These are phyloP conservation scores for Cymodocea nodosa DNA, from an alignment of 116 monocot genomes.

Conservation along the genomic window DNA sequence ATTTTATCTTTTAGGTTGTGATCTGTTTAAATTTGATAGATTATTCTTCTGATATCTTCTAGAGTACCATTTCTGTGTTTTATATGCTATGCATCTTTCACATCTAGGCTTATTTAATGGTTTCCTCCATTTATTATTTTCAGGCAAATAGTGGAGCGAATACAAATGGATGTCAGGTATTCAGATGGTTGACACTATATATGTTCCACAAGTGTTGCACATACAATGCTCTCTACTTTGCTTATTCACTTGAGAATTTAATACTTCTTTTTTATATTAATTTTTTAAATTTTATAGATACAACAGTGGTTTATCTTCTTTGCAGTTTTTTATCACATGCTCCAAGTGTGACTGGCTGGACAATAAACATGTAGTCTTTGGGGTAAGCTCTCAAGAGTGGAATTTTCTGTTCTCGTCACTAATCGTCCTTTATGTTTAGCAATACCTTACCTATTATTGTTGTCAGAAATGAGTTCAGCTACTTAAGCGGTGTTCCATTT, in stretches of 20 bases:
- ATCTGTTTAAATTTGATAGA: not conserved
- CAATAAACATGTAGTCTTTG: constrained; percentile 95
- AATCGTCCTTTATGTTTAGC: not conserved
- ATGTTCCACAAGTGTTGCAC: too few species aligned
- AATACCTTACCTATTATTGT: not conserved
- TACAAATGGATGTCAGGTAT: constrained; percentile 91
- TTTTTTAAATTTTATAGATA: not conserved
- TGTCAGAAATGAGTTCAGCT: not conserved
- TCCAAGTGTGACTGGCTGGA: constrained; percentile 98
- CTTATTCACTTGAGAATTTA: not conserved
- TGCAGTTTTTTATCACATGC: constrained; percentile 95
- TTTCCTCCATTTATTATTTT: constrained; percentile 8
- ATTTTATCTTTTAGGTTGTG: too few species aligned
- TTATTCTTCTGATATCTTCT: not conserved
- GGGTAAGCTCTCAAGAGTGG: constrained; percentile 17
- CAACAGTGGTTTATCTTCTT: not conserved
- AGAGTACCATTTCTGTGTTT: too few species aligned
- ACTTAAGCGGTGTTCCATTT: too few species aligned
- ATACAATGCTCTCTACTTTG: not conserved
- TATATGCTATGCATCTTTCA: not conserved
- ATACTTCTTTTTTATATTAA: not conserved
- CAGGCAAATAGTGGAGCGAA: constrained; percentile 91
- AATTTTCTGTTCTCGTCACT: not conserved
- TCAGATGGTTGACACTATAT: not conserved
- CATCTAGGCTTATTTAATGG: not conserved